Conservation (phyloP, 257 asterid species). For the Nicotiana otophora region DNA sequence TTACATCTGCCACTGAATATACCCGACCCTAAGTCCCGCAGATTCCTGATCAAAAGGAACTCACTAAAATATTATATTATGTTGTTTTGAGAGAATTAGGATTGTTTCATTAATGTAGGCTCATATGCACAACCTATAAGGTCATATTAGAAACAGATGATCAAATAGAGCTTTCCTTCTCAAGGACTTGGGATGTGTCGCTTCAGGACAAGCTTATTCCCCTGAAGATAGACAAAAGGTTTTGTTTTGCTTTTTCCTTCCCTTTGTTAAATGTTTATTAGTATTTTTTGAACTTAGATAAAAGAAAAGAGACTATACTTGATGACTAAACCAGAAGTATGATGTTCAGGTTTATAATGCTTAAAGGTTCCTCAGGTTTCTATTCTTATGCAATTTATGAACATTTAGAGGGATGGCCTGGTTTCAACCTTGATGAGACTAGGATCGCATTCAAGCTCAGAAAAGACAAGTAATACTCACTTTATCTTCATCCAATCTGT, state of each 20-base stretch:
- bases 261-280: background rate
- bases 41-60: too few relatives aligned
- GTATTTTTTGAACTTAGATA: background rate
- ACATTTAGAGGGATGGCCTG: slow-evolving; percentile 55
- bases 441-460: slow-evolving; percentile 88
- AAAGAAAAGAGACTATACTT: background rate
- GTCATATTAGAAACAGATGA: slow-evolving; percentile 58
- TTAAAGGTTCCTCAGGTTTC: slow-evolving; percentile 65
- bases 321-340: slow-evolving; percentile 11
- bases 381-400: slow-evolving; percentile 80
- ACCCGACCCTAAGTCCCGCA: too few relatives aligned
- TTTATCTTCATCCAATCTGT: background rate
- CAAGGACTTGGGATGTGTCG: slow-evolving; percentile 74
- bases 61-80: too few relatives aligned
- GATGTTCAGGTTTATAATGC: slow-evolving; percentile 59
- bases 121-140: slow-evolving; percentile 53
- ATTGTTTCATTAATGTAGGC: slow-evolving; percentile 31
- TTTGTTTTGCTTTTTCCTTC: background rate
- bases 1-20: too few relatives aligned
- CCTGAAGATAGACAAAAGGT: slow-evolving; percentile 66
- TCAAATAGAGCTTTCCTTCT: slow-evolving; percentile 71
- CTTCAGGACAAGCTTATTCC: slow-evolving; percentile 59
- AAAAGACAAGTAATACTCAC: slow-evolving; percentile 51
- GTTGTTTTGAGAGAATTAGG: background rate
- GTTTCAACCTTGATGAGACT: slow-evolving; percentile 62